Evolutionary conservation across 108 stramenopile genomes (phyloP).

Genomic region (Nitzschia sp.): DNA sequence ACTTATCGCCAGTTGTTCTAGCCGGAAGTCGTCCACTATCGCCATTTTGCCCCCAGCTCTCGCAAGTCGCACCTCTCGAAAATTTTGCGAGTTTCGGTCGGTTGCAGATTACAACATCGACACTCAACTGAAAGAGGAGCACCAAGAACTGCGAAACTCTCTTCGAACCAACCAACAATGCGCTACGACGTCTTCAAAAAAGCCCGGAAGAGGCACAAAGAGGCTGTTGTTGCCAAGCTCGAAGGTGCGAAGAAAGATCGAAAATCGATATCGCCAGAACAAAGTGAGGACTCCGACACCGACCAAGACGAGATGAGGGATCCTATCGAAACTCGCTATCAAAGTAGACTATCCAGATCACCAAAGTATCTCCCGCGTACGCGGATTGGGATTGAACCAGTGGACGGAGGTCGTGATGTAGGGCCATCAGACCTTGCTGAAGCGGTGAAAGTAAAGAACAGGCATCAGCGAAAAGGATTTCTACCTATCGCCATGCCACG

Average conservation of each 20-base stretch:
- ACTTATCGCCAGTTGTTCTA: too few relatives aligned
- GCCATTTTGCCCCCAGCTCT: too few relatives aligned
- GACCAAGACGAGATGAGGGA: neutral
- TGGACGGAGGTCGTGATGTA: too few relatives aligned
- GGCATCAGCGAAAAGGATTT: slow-evolving; percentile 1
- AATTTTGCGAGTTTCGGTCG: too few relatives aligned
- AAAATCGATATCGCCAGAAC: neutral
- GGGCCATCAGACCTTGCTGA: neutral
- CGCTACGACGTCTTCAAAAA: slow-evolving; percentile 1
- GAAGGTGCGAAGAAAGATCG: neutral
- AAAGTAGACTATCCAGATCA: too few relatives aligned
- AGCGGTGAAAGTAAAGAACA: neutral
- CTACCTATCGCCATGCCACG: slow-evolving; percentile 16
- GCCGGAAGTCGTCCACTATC: too few relatives aligned
- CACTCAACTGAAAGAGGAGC: neutral
- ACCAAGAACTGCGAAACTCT: neutral
- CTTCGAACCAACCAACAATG: neutral
- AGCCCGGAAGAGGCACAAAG: neutral
- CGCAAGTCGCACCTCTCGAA: too few relatives aligned
- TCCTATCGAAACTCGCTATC: neutral
- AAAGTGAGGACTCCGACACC: neutral
- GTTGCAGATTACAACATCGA: neutral
- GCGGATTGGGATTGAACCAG: too few relatives aligned
- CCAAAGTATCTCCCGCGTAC: too few relatives aligned
- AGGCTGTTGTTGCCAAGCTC: neutral